Percentiles rank a stretch among this genome's conserved stretches.
phyloP scores from a whole-genome alignment of 2,329 filamentous ascomycete species.

The Hypoxylon sp. region DNA sequence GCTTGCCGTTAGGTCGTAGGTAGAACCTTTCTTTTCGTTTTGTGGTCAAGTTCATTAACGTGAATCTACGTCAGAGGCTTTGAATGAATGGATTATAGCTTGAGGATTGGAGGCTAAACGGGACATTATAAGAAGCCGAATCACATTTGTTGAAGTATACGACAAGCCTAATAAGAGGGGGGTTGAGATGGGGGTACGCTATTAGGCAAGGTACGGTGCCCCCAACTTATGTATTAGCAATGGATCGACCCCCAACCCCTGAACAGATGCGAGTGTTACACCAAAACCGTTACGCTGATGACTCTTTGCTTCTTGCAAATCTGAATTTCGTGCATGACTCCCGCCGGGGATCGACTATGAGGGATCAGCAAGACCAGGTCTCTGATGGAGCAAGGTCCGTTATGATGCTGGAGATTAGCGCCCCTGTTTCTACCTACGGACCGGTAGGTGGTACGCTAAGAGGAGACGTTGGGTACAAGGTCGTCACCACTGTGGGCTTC shows the following conservation, averaged over 20 bases:
- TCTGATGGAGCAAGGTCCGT: constrained; percentile 16
- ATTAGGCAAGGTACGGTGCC: constrained; percentile 42
- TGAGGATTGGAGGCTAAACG: constrained; percentile 37
- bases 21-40: constrained; percentile 15
- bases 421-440: constrained; percentile 14
- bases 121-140: constrained; percentile 30
- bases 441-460: constrained; percentile 17
- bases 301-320: constrained; percentile 26
- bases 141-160: constrained; percentile 19
- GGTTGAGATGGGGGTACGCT: constrained; percentile 31
- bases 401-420: constrained; percentile 27
- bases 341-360: constrained; percentile 30
- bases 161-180: constrained; percentile 32
- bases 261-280: constrained; percentile 30
- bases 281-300: constrained; percentile 30
- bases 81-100: constrained; percentile 17
- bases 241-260: constrained; percentile 28
- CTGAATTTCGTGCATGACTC: constrained; percentile 44
- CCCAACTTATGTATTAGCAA: constrained; percentile 43
- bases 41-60: constrained; percentile 11
- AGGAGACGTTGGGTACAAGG: constrained; percentile 18
- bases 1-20: neutral
- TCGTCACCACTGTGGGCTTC: constrained; percentile 13
- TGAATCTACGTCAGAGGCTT: constrained; percentile 11
- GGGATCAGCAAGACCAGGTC: constrained; percentile 33